Evolutionary conservation across 139 green algal genomes (phyloP).

Genomic region (Trebouxia sp.): DNA sequence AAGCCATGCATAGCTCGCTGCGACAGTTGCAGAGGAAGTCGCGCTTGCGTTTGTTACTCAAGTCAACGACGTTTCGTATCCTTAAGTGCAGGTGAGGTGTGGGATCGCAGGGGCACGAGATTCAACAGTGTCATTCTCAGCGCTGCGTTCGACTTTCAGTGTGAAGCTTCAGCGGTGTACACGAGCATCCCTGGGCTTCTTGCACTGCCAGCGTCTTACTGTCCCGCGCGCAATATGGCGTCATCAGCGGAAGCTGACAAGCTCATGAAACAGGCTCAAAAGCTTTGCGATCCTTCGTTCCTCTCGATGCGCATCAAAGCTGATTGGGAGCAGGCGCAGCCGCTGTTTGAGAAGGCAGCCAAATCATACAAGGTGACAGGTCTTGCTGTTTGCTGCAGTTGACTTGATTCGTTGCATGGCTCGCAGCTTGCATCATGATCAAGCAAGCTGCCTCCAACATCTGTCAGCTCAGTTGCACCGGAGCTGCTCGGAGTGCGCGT

Average conservation of each 20-base stretch:
- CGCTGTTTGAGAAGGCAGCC: conserved; percentile 71
- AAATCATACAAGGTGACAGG: conserved; percentile 66
- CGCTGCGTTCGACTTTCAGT: too few species aligned
- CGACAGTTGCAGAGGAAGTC: background rate
- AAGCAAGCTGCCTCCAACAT: background rate
- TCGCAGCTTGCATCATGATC: background rate
- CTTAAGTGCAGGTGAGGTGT: too few species aligned
- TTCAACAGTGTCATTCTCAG: too few species aligned
- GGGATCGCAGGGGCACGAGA: too few species aligned
- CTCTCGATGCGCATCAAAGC: conserved; percentile 68
- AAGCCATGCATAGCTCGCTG: too few species aligned
- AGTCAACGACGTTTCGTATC: background rate
- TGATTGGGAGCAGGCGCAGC: conserved; percentile 73
- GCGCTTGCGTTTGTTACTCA: background rate
- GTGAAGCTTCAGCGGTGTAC: too few species aligned
- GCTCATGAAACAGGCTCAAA: conserved; percentile 67
- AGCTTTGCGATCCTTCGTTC: conserved; percentile 42
- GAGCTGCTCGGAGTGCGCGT: background rate
- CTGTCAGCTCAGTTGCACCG: background rate
- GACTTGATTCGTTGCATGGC: background rate
- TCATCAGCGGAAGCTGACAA: conserved; percentile 56
- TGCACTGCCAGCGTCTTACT: too few species aligned
- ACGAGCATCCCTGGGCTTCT: too few species aligned
- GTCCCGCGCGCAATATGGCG: too few species aligned
- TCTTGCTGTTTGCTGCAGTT: background rate